Conservation (phyloP, 148 eudicot genomes). For the Vaccinium corymbosum region DNA sequence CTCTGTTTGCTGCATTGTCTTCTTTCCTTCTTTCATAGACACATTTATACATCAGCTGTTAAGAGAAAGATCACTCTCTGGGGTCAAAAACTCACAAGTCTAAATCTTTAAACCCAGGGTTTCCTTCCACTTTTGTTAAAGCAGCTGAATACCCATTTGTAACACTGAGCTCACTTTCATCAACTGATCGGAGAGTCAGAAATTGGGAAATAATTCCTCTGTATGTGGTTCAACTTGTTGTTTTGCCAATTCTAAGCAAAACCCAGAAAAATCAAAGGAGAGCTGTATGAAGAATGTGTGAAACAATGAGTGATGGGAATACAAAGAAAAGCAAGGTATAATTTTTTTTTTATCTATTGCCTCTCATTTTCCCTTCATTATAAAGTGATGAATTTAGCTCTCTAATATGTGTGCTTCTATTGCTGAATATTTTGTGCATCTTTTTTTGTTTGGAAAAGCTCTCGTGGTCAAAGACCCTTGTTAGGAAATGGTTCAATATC, state of each 20-base stretch:
- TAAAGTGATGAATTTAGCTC: too few relatives aligned
- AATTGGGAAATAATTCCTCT: not conserved
- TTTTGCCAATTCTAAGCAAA: not conserved
- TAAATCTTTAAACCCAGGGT: not conserved
- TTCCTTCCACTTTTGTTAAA: not conserved
- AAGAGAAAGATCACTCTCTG: conserved; percentile 11
- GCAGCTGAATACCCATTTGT: not conserved
- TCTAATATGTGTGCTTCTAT: not conserved
- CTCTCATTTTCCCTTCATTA: not conserved
- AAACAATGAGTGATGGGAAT: conserved; percentile 70
- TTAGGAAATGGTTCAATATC: conserved; percentile 82
- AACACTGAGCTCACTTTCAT: not conserved
- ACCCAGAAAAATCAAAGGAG: not conserved
- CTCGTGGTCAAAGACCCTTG: conserved; percentile 80
- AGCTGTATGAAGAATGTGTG: not conserved
- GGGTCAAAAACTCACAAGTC: not conserved
- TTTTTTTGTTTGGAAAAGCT: conserved; percentile 45
- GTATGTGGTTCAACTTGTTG: not conserved
- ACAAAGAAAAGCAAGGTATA: conserved; percentile 75
- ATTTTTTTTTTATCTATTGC: conserved; percentile 18
- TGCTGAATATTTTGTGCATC: conserved; percentile 15
- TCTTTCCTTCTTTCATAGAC: not conserved
- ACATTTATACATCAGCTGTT: not conserved
- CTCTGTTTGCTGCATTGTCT: conserved; percentile 38
- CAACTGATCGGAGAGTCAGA: not conserved